Conservation (phyloP, 169 alveolate species). For the Eimeria sp. region DNA sequence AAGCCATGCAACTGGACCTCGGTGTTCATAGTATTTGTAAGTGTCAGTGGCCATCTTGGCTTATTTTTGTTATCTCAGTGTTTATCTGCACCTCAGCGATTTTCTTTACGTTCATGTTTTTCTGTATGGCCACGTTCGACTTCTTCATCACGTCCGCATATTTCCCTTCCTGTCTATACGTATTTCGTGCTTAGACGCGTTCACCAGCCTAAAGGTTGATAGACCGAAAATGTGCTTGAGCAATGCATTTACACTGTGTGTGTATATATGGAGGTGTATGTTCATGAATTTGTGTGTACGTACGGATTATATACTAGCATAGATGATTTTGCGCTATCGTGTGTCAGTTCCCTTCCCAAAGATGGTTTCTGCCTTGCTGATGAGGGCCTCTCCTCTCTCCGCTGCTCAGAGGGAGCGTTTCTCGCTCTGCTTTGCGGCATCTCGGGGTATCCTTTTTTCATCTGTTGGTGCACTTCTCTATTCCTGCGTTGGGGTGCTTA, state of each 20-base stretch:
- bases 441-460: slow-evolving; percentile 16
- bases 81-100: background rate
- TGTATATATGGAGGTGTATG: background rate
- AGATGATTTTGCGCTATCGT: background rate
- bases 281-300: background rate
- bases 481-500: slow-evolving; percentile 53
- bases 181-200: too few species aligned
- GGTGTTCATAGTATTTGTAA: too few species aligned
- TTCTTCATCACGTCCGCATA: background rate
- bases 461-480: slow-evolving; percentile 31
- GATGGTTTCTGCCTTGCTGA: background rate
- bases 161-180: background rate
- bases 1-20: too few species aligned
- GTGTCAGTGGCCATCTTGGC: background rate
- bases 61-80: background rate
- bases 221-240: too few species aligned
- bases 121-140: background rate
- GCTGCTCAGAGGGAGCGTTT: background rate
- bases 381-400: background rate
- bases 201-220: background rate
- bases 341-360: background rate
- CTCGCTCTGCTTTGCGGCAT: slow-evolving; percentile 22
- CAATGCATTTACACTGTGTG: background rate
- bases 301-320: background rate
- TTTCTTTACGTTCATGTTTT: background rate